Conservation (phyloP, 192 early-diverging fungal species). For the Linnemannia zychae region DNA sequence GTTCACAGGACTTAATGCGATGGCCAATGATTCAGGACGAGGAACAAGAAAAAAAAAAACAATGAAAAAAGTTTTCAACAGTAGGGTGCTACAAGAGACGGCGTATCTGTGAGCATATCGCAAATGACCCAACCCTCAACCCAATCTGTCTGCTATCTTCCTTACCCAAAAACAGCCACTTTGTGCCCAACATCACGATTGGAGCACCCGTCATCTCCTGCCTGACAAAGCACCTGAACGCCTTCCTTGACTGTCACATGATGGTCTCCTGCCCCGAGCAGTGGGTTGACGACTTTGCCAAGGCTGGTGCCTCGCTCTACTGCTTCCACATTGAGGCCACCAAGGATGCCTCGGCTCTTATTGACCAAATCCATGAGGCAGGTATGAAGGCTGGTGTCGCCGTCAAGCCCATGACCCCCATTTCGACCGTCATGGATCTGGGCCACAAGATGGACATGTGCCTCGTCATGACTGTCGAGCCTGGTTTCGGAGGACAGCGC, state of each 20-base stretch:
- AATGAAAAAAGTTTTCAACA: neutral
- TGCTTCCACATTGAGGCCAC: constrained; percentile 97
- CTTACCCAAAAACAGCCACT: constrained; percentile 73
- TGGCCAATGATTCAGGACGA: neutral
- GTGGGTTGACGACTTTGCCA: constrained; percentile 96
- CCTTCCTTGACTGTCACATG: constrained; percentile 84
- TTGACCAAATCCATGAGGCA: constrained; percentile 81
- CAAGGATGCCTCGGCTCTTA: constrained; percentile 77
- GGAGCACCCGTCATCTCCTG: constrained; percentile 93
- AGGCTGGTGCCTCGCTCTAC: constrained; percentile 88
- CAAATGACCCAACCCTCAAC: neutral
- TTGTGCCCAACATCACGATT: constrained; percentile 97
- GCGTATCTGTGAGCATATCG: neutral
- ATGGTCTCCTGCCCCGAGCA: constrained; percentile 71
- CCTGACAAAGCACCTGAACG: constrained; percentile 88
- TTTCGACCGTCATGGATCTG: constrained; percentile 68
- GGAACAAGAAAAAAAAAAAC: neutral
- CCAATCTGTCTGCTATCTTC: neutral
- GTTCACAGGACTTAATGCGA: neutral
- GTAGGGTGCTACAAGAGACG: neutral
- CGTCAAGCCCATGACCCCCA: constrained; percentile 90
- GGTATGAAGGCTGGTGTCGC: constrained; percentile 96
- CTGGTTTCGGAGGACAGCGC: constrained; percentile 96
- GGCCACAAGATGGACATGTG: constrained; percentile 86
- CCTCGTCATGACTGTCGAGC: constrained; percentile 97